phyloP scores from a whole-genome alignment of 345 rosid species.

The Crucihimalaya himalaica region DNA sequence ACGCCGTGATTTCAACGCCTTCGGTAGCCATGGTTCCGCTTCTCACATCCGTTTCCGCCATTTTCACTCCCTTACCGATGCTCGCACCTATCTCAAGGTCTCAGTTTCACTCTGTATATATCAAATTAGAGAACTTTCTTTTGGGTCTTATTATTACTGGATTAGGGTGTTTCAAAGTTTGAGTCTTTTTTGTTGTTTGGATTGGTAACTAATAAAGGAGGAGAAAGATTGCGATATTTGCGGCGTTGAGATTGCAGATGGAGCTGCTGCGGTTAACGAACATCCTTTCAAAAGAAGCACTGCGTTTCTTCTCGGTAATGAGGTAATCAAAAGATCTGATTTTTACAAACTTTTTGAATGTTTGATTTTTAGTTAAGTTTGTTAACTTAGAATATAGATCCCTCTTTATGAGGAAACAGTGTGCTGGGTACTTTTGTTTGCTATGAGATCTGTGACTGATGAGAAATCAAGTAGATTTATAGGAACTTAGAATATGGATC shows the following conservation, averaged over 20 bases:
- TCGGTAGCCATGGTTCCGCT: constrained; percentile 97
- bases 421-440: background rate
- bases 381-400: background rate
- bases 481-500: background rate
- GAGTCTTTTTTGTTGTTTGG: constrained; percentile 15
- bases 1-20: constrained; percentile 92
- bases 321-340: constrained; percentile 47
- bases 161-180: background rate
- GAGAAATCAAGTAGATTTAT: background rate
- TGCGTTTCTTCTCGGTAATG: constrained; percentile 93
- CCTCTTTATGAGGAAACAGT: background rate
- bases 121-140: background rate
- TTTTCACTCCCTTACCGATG: constrained; percentile 76
- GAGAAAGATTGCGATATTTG: constrained; percentile 92
- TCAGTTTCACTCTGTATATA: background rate
- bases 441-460: background rate
- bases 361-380: background rate
- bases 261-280: constrained; percentile 66
- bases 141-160: background rate
- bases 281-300: constrained; percentile 86
- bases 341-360: background rate
- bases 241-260: constrained; percentile 88
- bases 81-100: constrained; percentile 77
- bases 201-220: constrained; percentile 28
- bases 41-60: constrained; percentile 86